Conservation (phyloP, 2,329 filamentous ascomycete species). For the Fusarium nisikadoi region DNA sequence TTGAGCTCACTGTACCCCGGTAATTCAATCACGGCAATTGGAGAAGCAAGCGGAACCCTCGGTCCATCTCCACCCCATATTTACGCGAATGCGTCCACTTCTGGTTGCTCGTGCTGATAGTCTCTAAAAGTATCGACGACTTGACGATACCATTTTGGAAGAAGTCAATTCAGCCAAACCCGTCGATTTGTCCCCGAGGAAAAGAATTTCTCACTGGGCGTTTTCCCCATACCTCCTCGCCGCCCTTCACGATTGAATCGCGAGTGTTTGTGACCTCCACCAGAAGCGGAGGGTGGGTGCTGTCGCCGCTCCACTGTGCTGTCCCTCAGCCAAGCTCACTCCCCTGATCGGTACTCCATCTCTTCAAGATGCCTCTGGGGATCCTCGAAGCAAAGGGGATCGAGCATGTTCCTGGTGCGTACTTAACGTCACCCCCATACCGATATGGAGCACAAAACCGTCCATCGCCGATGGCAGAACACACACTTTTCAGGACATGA, state of each 20-base stretch:
- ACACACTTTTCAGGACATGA: constrained; percentile 5
- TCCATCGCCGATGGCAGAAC: neutral
- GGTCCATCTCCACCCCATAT: constrained; percentile 28
- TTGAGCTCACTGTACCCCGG: constrained; percentile 9
- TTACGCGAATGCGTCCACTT: constrained; percentile 17
- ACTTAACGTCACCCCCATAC: neutral
- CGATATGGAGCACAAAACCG: neutral
- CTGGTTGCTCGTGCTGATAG: constrained; percentile 3
- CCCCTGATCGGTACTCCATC: constrained; percentile 12
- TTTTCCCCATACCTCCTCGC: neutral
- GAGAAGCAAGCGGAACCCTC: constrained; percentile 25
- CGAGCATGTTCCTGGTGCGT: constrained; percentile 78
- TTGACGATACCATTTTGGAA: constrained; percentile 13
- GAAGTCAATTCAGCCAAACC: constrained; percentile 2
- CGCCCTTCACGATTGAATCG: neutral
- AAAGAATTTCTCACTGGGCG: neutral
- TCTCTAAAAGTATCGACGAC: constrained; percentile 7
- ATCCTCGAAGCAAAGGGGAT: constrained; percentile 75
- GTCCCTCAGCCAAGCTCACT: constrained; percentile 7
- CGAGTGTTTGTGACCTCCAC: neutral
- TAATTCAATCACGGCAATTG: constrained; percentile 32
- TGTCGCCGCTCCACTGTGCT: constrained; percentile 23
- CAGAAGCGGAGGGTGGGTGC: constrained; percentile 14
- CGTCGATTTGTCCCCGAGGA: neutral
- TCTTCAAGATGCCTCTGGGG: constrained; percentile 63